phyloP scores from a whole-genome alignment of 2,329 filamentous ascomycete species.

The Emericellopsis cladophorae region DNA sequence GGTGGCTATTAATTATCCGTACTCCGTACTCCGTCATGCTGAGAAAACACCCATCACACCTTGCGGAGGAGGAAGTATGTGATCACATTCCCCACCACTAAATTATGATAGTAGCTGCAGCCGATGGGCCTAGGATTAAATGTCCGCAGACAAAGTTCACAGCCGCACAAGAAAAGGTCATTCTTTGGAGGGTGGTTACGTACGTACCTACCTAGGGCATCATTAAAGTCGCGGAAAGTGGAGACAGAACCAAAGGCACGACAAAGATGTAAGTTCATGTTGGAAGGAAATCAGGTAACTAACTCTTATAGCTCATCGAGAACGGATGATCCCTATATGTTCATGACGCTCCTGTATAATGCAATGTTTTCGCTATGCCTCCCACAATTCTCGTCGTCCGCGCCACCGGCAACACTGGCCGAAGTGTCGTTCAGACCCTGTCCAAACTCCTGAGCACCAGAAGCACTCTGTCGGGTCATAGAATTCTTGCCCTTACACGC shows the following conservation, averaged over 20 bases:
- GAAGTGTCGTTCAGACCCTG: conserved; percentile 12
- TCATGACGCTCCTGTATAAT: conserved; percentile 9
- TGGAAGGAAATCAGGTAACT: not conserved
- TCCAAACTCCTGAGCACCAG: conserved; percentile 10
- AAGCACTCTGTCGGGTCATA: not conserved
- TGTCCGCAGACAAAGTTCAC: not conserved
- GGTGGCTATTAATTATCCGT: no score
- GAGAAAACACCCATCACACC: not conserved
- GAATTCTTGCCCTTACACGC: conserved; percentile 9
- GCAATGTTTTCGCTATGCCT: conserved; percentile 11
- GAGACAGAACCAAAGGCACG: not conserved
- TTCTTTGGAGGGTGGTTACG: not conserved
- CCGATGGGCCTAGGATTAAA: not conserved
- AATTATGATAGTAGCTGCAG: not conserved
- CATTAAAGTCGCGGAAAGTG: not conserved
- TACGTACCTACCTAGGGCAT: no score
- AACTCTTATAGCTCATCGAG: not conserved
- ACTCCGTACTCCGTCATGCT: no score
- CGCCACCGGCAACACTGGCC: conserved; percentile 22
- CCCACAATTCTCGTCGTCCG: conserved; percentile 20
- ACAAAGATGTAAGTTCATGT: not conserved
- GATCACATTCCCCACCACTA: not conserved
- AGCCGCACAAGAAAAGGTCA: not conserved
- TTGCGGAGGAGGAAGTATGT: not conserved
- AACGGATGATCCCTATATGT: not conserved